Conservation (phyloP, 257 asterid species). For the Scutellaria galericulata region DNA sequence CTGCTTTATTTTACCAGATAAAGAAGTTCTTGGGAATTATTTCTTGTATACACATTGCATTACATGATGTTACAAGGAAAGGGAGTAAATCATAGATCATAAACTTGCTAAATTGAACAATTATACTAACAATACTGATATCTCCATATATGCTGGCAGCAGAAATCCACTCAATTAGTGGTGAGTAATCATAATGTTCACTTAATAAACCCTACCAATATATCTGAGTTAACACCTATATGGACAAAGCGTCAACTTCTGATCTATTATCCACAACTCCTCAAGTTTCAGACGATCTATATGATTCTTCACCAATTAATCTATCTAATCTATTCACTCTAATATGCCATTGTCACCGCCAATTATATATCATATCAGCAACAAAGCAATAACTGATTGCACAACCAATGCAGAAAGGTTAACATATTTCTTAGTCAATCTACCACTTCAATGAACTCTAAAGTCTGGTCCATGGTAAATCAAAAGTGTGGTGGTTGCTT, state of each 20-base stretch:
- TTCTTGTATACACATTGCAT: background rate
- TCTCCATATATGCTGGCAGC: background rate
- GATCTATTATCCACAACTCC: conserved; percentile 25
- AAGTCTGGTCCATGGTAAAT: conserved; percentile 2
- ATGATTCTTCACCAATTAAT: conserved; percentile 6
- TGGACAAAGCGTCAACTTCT: background rate
- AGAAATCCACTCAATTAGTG: background rate
- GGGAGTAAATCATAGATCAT: conserved; percentile 3
- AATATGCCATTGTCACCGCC: background rate
- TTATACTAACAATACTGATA: background rate
- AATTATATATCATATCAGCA: background rate
- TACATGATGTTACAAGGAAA: background rate
- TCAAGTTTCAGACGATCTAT: conserved; percentile 1
- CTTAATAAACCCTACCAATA: background rate
- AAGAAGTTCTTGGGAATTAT: background rate
- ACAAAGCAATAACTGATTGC: conserved; percentile 15
- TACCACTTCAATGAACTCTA: conserved; percentile 2
- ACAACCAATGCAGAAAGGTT: background rate
- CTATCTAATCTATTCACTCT: background rate
- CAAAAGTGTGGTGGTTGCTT: background rate
- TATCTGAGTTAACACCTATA: background rate
- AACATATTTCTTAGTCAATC: conserved; percentile 8
- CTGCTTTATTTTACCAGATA: background rate
- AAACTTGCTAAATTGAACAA: background rate
- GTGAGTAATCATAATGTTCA: background rate